These are phyloP conservation scores for Zangia roseola DNA, from an alignment of 768 basidiomycete species.

Conservation along the genomic window DNA sequence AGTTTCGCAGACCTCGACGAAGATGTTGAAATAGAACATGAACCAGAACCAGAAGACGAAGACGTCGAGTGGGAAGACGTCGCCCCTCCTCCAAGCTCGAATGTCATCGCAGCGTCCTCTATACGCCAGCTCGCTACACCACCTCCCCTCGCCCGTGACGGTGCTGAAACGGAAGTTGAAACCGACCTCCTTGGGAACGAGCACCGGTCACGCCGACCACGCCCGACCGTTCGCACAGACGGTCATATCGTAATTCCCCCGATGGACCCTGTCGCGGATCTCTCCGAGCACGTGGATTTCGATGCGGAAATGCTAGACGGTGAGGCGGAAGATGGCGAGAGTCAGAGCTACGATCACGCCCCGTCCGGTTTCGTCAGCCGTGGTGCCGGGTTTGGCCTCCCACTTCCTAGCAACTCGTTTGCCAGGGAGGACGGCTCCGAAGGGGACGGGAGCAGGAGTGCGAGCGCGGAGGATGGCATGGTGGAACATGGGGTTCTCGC, in stretches of 20 bases:
- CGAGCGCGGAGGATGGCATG: conserved; percentile 16
- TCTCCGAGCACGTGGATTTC: conserved; percentile 10
- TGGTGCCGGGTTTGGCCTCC: conserved; percentile 19
- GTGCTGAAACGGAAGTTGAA: conserved; percentile 36
- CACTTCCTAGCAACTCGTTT: conserved; percentile 14
- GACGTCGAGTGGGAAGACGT: conserved; percentile 27
- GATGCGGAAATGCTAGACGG: conserved; percentile 32
- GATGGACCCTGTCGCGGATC: conserved; percentile 8
- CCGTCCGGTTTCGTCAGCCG: conserved; percentile 4
- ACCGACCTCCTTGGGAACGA: conserved; percentile 19
- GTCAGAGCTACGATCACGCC: conserved; percentile 3
- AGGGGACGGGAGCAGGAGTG: conserved; percentile 18
- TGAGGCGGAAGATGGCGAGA: conserved; percentile 12
- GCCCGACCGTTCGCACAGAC: conserved; percentile 27
- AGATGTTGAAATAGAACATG: conserved; percentile 78
- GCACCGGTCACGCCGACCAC: conserved; percentile 15
- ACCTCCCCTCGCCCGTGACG: conserved; percentile 26
- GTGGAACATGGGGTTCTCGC: not conserved
- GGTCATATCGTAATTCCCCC: conserved; percentile 18
- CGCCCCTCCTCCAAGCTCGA: not conserved
- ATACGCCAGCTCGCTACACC: conserved; percentile 21
- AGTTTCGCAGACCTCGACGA: conserved; percentile 95
- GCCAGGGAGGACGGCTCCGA: conserved; percentile 21
- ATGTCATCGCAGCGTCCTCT: not conserved
- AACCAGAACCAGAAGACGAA: conserved; percentile 30